Evolutionary conservation across 192 early-diverging fungal genomes (phyloP).

Genomic region (Coemansia sp.): DNA sequence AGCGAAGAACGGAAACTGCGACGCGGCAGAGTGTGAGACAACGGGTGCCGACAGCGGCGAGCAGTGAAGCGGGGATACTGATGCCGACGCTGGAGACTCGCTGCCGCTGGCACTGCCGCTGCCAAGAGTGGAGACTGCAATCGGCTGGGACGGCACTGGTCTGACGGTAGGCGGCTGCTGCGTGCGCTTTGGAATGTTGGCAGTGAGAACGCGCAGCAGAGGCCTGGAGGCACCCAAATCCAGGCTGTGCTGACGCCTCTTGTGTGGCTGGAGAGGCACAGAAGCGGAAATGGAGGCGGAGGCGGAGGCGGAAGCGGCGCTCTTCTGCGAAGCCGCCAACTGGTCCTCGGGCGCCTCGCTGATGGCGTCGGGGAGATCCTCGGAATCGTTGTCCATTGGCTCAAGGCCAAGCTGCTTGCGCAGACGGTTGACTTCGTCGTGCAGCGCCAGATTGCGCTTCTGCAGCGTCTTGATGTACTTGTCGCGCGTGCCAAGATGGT

Average conservation of each 20-base stretch:
- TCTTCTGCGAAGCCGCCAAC: slow-evolving; percentile 1
- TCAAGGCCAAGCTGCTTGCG: slow-evolving; percentile 60
- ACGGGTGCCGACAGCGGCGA: slow-evolving; percentile 49
- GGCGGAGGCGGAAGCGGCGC: neutral
- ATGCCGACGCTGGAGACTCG: slow-evolving; percentile 12
- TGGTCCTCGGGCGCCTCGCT: slow-evolving; percentile 19
- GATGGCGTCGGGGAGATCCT: slow-evolving; percentile 4
- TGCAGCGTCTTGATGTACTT: slow-evolving; percentile 53
- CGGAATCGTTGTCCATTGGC: slow-evolving; percentile 34
- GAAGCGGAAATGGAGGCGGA: neutral
- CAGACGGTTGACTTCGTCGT: slow-evolving; percentile 64
- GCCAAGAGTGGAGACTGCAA: neutral
- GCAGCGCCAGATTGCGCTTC: slow-evolving; percentile 59
- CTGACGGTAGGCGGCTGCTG: neutral
- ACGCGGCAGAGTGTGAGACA: slow-evolving; percentile 17
- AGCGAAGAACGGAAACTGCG: slow-evolving; percentile 28
- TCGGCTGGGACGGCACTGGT: neutral
- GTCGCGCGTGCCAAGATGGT: slow-evolving; percentile 48
- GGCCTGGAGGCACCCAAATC: slow-evolving; percentile 34
- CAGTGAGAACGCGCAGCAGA: slow-evolving; percentile 42
- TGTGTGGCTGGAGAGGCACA: slow-evolving; percentile 16
- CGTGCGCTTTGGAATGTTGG: slow-evolving; percentile 2
- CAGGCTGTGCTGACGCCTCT: slow-evolving; percentile 48
- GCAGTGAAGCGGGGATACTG: slow-evolving; percentile 25
- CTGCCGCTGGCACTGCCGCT: neutral